A percentile compares a stretch with the other conserved stretches of the same genome.
phyloP scores from a whole-genome alignment of 306 rosid genomes.

The Ochetophila trinervis region DNA sequence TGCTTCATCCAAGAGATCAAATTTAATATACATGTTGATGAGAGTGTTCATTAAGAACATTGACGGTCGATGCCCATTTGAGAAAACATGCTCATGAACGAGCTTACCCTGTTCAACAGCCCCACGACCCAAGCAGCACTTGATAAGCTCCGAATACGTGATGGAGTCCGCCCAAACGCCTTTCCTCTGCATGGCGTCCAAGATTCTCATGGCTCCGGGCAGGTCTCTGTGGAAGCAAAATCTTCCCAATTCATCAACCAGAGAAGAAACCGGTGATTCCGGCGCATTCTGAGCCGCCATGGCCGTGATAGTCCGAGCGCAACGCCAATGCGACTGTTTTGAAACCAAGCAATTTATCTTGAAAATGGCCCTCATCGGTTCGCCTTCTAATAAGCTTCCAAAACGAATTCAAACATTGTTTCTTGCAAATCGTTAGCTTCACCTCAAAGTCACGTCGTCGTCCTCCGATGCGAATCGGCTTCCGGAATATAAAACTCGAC shows the following conservation, averaged over 20 bases:
- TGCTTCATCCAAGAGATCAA: conserved; percentile 65
- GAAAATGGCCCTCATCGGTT: conserved; percentile 25
- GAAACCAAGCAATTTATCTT: conserved; percentile 31
- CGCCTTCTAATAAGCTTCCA: background rate
- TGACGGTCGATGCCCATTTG: conserved; percentile 52
- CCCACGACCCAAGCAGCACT: conserved; percentile 65
- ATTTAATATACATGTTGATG: conserved; percentile 65
- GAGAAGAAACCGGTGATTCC: conserved; percentile 22
- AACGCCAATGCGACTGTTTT: conserved; percentile 11
- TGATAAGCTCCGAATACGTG: conserved; percentile 72
- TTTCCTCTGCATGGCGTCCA: conserved; percentile 64
- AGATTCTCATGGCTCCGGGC: conserved; percentile 59
- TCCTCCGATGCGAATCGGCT: too few relatives aligned
- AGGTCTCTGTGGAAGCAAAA: conserved; percentile 62
- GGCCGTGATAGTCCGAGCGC: conserved; percentile 22
- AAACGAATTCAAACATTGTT: too few relatives aligned
- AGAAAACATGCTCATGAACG: conserved; percentile 65
- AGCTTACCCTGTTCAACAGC: conserved; percentile 62
- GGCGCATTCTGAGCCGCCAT: conserved; percentile 20
- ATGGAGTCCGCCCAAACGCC: conserved; percentile 54
- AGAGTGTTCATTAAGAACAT: conserved; percentile 57
- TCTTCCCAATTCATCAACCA: conserved; percentile 42
- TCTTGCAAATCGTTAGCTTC: background rate
- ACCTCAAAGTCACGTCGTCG: too few relatives aligned
- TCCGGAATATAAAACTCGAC: too few relatives aligned